Percentiles rank a stretch among this genome's conserved stretches.
Conservation (phyloP, 331 rosid genomes). For the Erythrophleum ivorense region DNA sequence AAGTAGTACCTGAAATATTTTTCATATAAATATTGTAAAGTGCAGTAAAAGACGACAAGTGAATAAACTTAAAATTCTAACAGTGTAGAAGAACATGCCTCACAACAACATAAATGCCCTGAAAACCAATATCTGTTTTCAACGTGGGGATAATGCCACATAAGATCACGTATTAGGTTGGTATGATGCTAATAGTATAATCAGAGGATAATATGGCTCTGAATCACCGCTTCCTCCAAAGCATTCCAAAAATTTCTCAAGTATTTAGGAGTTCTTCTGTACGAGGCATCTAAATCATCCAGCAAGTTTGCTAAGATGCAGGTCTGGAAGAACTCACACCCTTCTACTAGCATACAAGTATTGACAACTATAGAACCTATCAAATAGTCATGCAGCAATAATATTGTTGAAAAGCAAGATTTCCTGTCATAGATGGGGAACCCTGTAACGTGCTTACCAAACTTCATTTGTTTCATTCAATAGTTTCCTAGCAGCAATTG, state of each 20-base stretch:
- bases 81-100: not conserved
- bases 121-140: not conserved
- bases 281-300: not conserved
- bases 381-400: not conserved
- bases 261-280: not conserved
- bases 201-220: not conserved
- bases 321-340: not conserved
- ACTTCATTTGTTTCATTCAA: not conserved
- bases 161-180: not conserved
- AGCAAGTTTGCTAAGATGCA: not conserved
- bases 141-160: not conserved
- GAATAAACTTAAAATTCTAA: not conserved
- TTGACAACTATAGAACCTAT: not conserved
- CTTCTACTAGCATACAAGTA: not conserved
- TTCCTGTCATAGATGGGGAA: not conserved
- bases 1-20: conserved; percentile 69
- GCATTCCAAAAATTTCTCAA: not conserved
- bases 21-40: not conserved
- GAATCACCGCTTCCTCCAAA: not conserved
- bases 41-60: not conserved
- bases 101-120: not conserved
- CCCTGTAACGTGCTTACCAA: not conserved
- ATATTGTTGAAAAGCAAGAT: not conserved
- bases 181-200: not conserved
- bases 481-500: not conserved